Evolutionary conservation across 2,329 filamentous ascomycete species (phyloP).

Genomic region (Didymella segeticola): DNA sequence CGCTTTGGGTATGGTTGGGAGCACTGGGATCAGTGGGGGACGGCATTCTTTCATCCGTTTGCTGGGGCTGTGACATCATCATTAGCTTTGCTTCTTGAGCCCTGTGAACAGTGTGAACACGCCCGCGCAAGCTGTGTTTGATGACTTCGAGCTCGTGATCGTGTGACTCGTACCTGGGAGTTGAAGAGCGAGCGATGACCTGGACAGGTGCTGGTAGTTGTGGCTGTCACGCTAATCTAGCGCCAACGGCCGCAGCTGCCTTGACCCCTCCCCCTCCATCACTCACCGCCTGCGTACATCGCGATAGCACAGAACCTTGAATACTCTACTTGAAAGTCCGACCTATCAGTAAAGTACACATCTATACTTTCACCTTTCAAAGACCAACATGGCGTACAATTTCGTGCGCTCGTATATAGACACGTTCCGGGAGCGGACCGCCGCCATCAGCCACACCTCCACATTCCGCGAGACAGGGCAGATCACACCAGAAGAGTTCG

Average conservation of each 20-base stretch:
- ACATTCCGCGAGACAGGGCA: constrained; percentile 94
- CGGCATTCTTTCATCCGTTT: neutral
- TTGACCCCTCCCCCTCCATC: constrained; percentile 13
- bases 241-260: constrained; percentile 5
- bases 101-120: neutral
- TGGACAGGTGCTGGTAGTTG: constrained; percentile 2
- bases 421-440: constrained; percentile 88
- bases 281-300: neutral
- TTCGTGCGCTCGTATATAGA: constrained; percentile 86
- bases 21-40: neutral
- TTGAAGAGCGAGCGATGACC: neutral
- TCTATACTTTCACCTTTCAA: neutral
- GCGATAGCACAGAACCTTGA: constrained; percentile 1
- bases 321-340: neutral
- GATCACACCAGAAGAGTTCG: constrained; percentile 96
- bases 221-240: constrained; percentile 4
- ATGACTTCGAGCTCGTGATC: constrained; percentile 8
- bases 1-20: neutral
- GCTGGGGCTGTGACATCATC: neutral
- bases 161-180: neutral
- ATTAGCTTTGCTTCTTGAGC: neutral
- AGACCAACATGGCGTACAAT: constrained; percentile 74
- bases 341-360: neutral
- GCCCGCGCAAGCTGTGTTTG: no score
- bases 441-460: constrained; percentile 86